Base-by-base conservation (phyloP, 805 yeast species). In the Nakazawaea anatomiae region DNA sequence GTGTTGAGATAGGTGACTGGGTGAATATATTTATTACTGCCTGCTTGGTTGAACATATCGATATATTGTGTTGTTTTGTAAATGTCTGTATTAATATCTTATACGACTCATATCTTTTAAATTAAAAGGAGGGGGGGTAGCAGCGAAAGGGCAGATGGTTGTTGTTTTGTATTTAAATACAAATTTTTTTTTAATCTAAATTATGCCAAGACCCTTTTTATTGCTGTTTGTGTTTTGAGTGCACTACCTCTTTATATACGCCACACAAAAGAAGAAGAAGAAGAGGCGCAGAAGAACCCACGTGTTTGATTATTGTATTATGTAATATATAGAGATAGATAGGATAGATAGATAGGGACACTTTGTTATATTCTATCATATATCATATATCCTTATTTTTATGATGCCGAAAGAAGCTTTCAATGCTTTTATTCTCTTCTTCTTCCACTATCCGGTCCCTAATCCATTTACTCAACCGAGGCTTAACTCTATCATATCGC, bases 401-500 rank as follows among this genome's bases (percentile, higher is more conserved):
- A 32, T 32, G 35, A 32, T 32, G 8, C 11, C 11, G 35, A 32
- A 32, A 32, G 11, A 32, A 32, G 35, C 11, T 32, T 32, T 8
- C 11, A 32, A 8, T 11, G 31, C 9, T 14, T 18, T 6, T 30
- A 40, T 6, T 5, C 28, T 14, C 40, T 25, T 38, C 48, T 28
- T 27, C 28, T 7, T 51, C 41, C 31, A 53, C 35, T 6, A 67
- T 28, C 44, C 79, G 63, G n/a, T 71, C 71, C 38, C 72, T 64
- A 31, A 90, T 84, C 97, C 97, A 90, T 3, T 76, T 76, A 36
- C 94, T 85, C 35, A 90, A 64, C 60, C 87, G 87, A 0, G 55
- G 50, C 55, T 76, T 80, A 14, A 88, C 80, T 3, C 62, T 61
- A 2, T 58, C 59, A 55, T 77, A 92, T 49, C 97, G 70, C 34